phyloP scores from a whole-genome alignment of 1,284 basidiomycete genomes.

The Ceratobasidium sp. region DNA sequence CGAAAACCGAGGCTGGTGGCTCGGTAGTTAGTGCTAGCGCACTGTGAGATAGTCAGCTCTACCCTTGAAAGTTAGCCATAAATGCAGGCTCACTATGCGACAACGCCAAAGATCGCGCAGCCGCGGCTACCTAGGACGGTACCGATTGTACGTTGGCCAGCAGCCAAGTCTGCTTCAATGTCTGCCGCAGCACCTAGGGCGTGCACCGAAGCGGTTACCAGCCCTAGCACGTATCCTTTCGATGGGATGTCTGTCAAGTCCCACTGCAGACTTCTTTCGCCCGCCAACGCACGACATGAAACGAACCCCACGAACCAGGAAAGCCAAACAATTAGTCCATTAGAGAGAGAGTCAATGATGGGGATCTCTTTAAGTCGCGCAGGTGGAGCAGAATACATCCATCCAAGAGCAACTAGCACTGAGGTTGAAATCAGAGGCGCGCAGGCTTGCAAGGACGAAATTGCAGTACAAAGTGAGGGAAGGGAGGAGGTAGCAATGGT shows the following conservation, averaged over 20 bases:
- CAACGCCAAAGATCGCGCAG: background rate
- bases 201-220: constrained; percentile 43
- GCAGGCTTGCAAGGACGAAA: background rate
- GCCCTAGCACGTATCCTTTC: constrained; percentile 42
- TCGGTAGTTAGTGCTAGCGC: background rate
- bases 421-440: constrained; percentile 15
- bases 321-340: constrained; percentile 43
- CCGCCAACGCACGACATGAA: constrained; percentile 19
- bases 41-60: background rate
- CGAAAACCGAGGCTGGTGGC: constrained; percentile 9
- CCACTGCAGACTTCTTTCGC: background rate
- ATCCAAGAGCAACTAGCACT: constrained; percentile 42
- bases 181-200: constrained; percentile 44
- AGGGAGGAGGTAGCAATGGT: constrained; percentile 38
- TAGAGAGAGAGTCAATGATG: constrained; percentile 45
- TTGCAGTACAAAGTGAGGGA: background rate
- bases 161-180: constrained; percentile 42
- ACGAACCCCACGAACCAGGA: constrained; percentile 43
- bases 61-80: background rate
- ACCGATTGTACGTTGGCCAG: constrained; percentile 44
- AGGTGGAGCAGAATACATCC: constrained; percentile 45
- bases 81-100: background rate
- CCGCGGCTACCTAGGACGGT: constrained; percentile 41
- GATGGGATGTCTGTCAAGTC: constrained; percentile 1
- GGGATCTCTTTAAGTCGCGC: constrained; percentile 44